Conservation (phyloP, 768 basidiomycete species). For the Megacollybia marginata region DNA sequence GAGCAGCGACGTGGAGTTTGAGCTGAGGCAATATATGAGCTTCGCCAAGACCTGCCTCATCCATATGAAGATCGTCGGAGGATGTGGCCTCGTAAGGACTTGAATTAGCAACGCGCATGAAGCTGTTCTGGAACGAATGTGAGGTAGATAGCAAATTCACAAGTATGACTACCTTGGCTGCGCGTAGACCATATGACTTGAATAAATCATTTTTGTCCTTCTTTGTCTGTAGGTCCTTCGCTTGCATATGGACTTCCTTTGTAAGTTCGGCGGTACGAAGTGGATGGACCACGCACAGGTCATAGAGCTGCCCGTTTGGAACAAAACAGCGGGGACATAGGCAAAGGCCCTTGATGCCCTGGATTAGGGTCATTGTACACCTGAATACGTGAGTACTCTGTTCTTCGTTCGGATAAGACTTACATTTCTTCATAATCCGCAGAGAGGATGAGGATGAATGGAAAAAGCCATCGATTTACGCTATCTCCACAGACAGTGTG, state of each 20-base stretch:
- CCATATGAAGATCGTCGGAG: no score
- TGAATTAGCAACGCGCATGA: not conserved
- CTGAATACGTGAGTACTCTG: not conserved
- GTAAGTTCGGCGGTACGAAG: not conserved
- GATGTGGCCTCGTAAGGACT: conserved; percentile 1
- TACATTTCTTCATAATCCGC: conserved; percentile 22
- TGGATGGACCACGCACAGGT: not conserved
- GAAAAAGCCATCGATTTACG: no score
- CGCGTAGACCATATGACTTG: not conserved
- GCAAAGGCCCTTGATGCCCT: not conserved
- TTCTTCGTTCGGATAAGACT: conserved; percentile 1
- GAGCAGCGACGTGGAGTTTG: not conserved
- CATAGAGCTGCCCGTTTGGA: not conserved
- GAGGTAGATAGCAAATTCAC: not conserved
- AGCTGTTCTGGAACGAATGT: not conserved
- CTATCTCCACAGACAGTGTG: no score
- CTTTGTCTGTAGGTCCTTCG: not conserved
- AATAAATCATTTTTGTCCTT: not conserved
- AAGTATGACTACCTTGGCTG: not conserved
- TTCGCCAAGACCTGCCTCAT: no score
- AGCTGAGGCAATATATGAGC: not conserved
- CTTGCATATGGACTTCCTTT: not conserved
- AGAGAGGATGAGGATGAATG: no score
- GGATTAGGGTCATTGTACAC: conserved; percentile 1
- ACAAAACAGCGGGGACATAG: not conserved